Percentiles rank a stretch among this genome's conserved stretches.
phyloP scores from a whole-genome alignment of 2,329 filamentous ascomycete species.

The Pestalotiopsis sp. region DNA sequence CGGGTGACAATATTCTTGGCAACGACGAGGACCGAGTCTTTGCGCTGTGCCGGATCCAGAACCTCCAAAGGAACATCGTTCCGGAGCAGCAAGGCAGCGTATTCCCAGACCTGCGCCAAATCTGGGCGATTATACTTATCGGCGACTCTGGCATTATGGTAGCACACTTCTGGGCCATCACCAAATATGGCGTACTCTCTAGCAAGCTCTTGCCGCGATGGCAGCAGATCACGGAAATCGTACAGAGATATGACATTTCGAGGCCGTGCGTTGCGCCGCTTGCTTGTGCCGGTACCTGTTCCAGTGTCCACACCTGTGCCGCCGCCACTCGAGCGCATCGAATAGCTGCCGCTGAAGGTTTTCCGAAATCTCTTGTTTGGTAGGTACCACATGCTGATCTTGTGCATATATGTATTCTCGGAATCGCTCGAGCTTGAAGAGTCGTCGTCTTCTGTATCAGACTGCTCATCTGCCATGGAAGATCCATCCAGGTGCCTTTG shows the following conservation, averaged over 20 bases:
- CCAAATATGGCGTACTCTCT: slow-evolving; percentile 83
- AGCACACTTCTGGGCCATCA: slow-evolving; percentile 78
- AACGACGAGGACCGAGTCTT: slow-evolving; percentile 68
- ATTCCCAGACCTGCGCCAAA: slow-evolving; percentile 80
- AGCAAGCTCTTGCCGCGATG: slow-evolving; percentile 77
- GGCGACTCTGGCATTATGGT: slow-evolving; percentile 81
- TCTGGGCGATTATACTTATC: slow-evolving; percentile 71
- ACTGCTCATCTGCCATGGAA: slow-evolving; percentile 54
- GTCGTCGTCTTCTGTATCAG: slow-evolving; percentile 51
- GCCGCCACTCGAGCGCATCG: slow-evolving; percentile 60
- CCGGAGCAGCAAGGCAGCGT: slow-evolving; percentile 76
- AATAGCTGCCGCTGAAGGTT: slow-evolving; percentile 59
- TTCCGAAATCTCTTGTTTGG: slow-evolving; percentile 54
- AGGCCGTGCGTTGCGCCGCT: slow-evolving; percentile 48
- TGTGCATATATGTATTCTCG: slow-evolving; percentile 64
- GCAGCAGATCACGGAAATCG: slow-evolving; percentile 70
- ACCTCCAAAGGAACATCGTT: slow-evolving; percentile 75
- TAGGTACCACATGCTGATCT: slow-evolving; percentile 59
- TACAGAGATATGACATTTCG: slow-evolving; percentile 78
- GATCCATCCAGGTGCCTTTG: slow-evolving; percentile 51
- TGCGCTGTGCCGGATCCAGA: slow-evolving; percentile 54
- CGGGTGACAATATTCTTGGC: slow-evolving; percentile 63
- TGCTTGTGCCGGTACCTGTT: slow-evolving; percentile 56
- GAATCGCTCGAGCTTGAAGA: slow-evolving; percentile 61
- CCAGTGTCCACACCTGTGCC: slow-evolving; percentile 63